Percentiles rank a stretch among this genome's conserved stretches.
phyloP scores from a whole-genome alignment of 768 basidiomycete genomes.

The Pisolithus microcarpus region DNA sequence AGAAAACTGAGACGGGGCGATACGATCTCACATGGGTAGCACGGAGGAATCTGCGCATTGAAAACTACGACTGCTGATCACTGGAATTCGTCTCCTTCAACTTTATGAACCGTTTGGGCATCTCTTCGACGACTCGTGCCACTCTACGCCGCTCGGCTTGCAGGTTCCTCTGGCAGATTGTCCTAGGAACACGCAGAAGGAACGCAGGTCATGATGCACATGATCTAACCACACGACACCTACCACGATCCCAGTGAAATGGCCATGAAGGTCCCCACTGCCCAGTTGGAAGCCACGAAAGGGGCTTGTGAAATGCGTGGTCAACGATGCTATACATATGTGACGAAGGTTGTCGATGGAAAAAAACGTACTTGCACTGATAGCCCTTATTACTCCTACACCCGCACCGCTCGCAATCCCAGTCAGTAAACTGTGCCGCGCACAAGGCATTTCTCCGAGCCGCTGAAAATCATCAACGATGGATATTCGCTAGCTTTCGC shows the following conservation, averaged over 20 bases:
- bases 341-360: neutral
- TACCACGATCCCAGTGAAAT: conserved; percentile 68
- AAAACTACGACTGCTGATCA: neutral
- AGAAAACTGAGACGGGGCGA: too few relatives aligned
- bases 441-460: too few relatives aligned
- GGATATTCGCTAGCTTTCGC: conserved; percentile 40
- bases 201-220: conserved; percentile 6
- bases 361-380: conserved; percentile 50
- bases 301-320: conserved; percentile 31
- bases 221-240: conserved; percentile 18
- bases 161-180: conserved; percentile 54
- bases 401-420: too few relatives aligned
- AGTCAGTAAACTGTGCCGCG: too few relatives aligned
- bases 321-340: neutral
- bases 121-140: conserved; percentile 50
- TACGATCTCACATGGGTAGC: too few relatives aligned
- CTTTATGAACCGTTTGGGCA: conserved; percentile 51
- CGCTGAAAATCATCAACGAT: conserved; percentile 48
- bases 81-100: conserved; percentile 24
- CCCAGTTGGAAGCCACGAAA: conserved; percentile 71
- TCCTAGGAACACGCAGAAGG: conserved; percentile 34
- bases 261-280: conserved; percentile 64
- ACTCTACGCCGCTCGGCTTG: conserved; percentile 49
- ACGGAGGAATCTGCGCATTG: neutral
- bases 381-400: too few relatives aligned